Evolutionary conservation across 1,284 basidiomycete genomes (phyloP).

Genomic region (Chalciporus sp.): DNA sequence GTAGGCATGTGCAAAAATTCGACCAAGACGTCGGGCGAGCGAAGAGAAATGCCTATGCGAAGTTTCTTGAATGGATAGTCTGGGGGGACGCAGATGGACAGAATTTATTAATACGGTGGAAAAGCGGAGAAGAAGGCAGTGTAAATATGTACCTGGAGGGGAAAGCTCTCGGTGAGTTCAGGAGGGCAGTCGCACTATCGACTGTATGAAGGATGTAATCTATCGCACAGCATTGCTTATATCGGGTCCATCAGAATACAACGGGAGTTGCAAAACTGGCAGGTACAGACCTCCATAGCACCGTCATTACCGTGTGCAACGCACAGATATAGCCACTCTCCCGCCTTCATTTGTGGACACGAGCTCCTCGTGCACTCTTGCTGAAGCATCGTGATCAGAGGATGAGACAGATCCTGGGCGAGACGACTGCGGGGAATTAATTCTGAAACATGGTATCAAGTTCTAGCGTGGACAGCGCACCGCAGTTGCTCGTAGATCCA

Average conservation of each 20-base stretch:
- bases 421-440: conserved; percentile 63
- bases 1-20: conserved; percentile 96
- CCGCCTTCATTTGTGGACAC: conserved; percentile 97
- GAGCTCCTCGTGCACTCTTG: conserved; percentile 80
- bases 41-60: conserved; percentile 88
- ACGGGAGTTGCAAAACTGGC: neutral
- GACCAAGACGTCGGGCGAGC: conserved; percentile 84
- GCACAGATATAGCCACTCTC: conserved; percentile 95
- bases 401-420: conserved; percentile 89
- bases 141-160: conserved; percentile 70
- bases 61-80: conserved; percentile 77
- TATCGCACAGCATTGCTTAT: conserved; percentile 91
- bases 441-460: neutral
- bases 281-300: conserved; percentile 65
- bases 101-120: conserved; percentile 20
- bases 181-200: conserved; percentile 90
- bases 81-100: conserved; percentile 7
- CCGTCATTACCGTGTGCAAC: conserved; percentile 87
- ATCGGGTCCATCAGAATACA: conserved; percentile 11
- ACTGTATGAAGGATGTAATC: conserved; percentile 96
- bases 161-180: conserved; percentile 90
- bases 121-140: conserved; percentile 22
- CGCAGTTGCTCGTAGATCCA: conserved; percentile 96
- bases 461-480: conserved; percentile 45
- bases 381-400: conserved; percentile 85